Evolutionary conservation across 495 filamentous ascomycete genomes (phyloP), one percentile per base, ranked within the genome.

Genomic region (Aspergillus leporis): DNA sequence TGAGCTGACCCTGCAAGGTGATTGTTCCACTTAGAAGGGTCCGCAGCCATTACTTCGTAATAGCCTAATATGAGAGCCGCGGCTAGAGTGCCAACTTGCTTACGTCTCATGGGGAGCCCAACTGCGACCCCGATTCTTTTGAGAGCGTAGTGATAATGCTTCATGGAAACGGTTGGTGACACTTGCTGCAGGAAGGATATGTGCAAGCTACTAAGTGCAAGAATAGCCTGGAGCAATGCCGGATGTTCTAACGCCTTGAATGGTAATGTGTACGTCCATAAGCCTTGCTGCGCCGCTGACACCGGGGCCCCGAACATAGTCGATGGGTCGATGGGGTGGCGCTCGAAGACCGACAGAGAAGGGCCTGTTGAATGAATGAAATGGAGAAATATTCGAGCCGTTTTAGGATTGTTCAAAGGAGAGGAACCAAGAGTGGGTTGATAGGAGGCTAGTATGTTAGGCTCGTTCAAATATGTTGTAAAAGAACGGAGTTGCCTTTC

Each of bases 21-120:
- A 55, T 85, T 93, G 63, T 90, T 92, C 94, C 94, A 98, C 71
- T 96, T 96, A 51, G 89, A 84, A 66, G 97, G 94, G 63, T 98
- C 94, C 16, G 92, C 94, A 46, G 89, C 88, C 83, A 93, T 92
- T 21, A 96, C 90, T 69, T 98, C 94, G 66, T 96, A 98, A 66
- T 90, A 98, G 1, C 87, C 91, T 22, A 98, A 82, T 18, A 97
- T 74, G n/a, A 96, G 75, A 1, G 91, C 90, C 16, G 94, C 92
- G 13, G 93, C 92, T 16, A 98, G 77, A 0, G 93, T 97, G 0
- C 90, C 86, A 12, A 91, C 80, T 58, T 91, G 85, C 16, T 83
- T 84, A n/a, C 94, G 87, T 64, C 87, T 86, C 50, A 67, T 80
- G 12, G 85, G 83, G 41, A 90, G 83, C 21, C 85, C 83, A 28